Conservation (phyloP, 2,329 filamentous ascomycete genomes). For the Amesomyces nigricolor region DNA sequence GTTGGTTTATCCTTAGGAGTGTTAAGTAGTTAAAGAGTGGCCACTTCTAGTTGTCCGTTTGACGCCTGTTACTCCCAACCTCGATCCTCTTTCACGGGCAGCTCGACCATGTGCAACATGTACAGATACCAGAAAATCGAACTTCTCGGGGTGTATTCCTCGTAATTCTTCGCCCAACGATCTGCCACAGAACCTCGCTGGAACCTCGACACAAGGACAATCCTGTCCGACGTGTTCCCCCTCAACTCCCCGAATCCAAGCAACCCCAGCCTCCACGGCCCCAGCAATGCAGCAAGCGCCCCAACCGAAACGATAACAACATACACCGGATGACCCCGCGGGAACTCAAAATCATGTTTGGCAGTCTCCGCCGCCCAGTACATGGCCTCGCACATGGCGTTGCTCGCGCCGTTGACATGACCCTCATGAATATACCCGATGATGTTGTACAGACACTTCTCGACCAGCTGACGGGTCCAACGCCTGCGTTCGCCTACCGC, state of each 20-base stretch:
- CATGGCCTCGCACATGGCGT: slow-evolving; percentile 22
- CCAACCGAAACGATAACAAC: slow-evolving; percentile 23
- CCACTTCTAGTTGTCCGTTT: too few species aligned
- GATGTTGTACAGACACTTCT: slow-evolving; percentile 20
- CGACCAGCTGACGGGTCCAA: slow-evolving; percentile 21
- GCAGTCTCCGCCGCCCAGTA: slow-evolving; percentile 19
- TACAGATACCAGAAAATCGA: slow-evolving; percentile 13
- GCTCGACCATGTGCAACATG: slow-evolving; percentile 18
- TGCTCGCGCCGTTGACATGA: slow-evolving; percentile 13
- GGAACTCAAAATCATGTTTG: slow-evolving; percentile 20
- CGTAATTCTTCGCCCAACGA: slow-evolving; percentile 20
- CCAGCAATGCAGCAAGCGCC: slow-evolving; percentile 21
- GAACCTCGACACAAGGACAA: slow-evolving; percentile 3
- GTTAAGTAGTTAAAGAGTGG: too few species aligned
- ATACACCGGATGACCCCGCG: slow-evolving; percentile 18
- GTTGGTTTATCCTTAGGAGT: too few species aligned
- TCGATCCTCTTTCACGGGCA: neutral
- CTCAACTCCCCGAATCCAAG: slow-evolving; percentile 23
- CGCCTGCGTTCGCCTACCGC: slow-evolving; percentile 9
- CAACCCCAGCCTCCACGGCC: slow-evolving; percentile 23
- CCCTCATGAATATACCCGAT: slow-evolving; percentile 21
- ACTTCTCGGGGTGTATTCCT: slow-evolving; percentile 17
- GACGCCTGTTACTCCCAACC: too few species aligned
- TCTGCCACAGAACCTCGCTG: slow-evolving; percentile 14
- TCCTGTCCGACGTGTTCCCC: slow-evolving; percentile 16